Evolutionary conservation across 805 yeast species (phyloP).

Genomic region (Saturnispora besseyi): DNA sequence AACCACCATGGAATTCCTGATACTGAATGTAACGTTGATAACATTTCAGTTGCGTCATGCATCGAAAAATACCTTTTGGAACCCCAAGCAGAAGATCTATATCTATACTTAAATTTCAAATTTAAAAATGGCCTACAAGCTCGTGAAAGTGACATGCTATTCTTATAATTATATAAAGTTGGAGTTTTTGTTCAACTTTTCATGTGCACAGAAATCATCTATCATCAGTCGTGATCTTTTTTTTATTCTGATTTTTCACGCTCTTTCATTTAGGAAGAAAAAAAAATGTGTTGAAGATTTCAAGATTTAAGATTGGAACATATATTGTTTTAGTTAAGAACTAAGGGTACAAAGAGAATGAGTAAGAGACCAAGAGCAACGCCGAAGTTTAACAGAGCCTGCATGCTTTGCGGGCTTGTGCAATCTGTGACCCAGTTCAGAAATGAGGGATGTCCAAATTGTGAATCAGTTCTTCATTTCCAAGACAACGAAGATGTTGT

Average conservation of each 20-base stretch:
- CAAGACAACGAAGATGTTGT: slow-evolving; percentile 71
- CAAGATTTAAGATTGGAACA: neutral
- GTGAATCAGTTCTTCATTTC: slow-evolving; percentile 78
- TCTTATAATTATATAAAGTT: neutral
- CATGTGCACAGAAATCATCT: too few relatives aligned
- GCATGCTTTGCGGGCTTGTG: slow-evolving; percentile 93
- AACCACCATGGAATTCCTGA: slow-evolving; percentile 77
- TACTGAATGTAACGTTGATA: slow-evolving; percentile 43
- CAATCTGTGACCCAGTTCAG: slow-evolving; percentile 71
- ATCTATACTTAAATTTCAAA: neutral
- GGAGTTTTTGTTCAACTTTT: neutral
- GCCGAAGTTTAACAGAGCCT: slow-evolving; percentile 77
- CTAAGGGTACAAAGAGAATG: slow-evolving; percentile 2
- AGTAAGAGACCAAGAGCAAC: slow-evolving; percentile 30
- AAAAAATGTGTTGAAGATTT: neutral
- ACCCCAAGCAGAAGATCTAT: neutral
- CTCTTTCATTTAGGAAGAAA: neutral
- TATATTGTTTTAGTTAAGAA: neutral
- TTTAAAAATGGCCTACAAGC: neutral
- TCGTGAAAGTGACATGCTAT: neutral
- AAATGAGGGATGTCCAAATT: slow-evolving; percentile 89
- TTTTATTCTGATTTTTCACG: neutral
- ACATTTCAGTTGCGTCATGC: slow-evolving; percentile 22
- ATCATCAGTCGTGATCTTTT: too few relatives aligned
- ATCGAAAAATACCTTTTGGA: slow-evolving; percentile 5